These are phyloP conservation scores for Leccinum obscurum DNA, from an alignment of 768 basidiomycete genomes.

Conservation along the genomic window DNA sequence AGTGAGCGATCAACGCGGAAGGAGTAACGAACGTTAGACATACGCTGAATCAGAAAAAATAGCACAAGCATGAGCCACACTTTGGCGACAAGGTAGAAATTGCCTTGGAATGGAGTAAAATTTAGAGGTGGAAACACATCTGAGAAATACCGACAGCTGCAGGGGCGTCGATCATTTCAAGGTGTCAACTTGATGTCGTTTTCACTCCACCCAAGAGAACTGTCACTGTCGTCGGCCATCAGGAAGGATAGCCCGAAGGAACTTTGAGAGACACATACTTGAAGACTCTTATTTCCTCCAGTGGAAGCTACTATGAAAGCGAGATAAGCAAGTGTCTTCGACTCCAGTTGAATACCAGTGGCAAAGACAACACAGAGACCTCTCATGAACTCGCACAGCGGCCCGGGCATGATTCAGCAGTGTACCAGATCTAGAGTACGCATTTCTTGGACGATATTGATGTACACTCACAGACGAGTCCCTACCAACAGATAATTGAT, in stretches of 20 bases:
- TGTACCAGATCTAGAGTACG: slow-evolving; percentile 19
- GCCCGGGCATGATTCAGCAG: slow-evolving; percentile 13
- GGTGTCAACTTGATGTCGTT: background rate
- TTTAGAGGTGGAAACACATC: background rate
- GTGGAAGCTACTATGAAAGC: slow-evolving; percentile 16
- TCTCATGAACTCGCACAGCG: slow-evolving; percentile 14
- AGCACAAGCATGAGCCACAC: slow-evolving; percentile 1
- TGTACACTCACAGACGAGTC: background rate
- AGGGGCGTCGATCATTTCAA: background rate
- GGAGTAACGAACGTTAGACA: background rate
- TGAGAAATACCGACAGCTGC: slow-evolving; percentile 8
- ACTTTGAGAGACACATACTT: slow-evolving; percentile 6
- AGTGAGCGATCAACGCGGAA: background rate
- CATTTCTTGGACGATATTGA: background rate
- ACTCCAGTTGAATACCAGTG: background rate
- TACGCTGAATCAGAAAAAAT: slow-evolving; percentile 8
- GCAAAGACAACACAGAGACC: background rate
- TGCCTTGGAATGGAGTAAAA: slow-evolving; percentile 3
- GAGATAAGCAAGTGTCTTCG: background rate
- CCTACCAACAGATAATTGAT: slow-evolving; percentile 10
- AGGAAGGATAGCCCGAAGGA: background rate
- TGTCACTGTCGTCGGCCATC: slow-evolving; percentile 1
- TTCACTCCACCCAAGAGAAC: background rate
- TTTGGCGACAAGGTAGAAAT: slow-evolving; percentile 6
- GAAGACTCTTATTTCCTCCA: background rate